A percentile compares a stretch with the other conserved stretches of the same genome.
phyloP scores from a whole-genome alignment of 2,329 filamentous ascomycete species.

The Colletotrichum euphorbiae region DNA sequence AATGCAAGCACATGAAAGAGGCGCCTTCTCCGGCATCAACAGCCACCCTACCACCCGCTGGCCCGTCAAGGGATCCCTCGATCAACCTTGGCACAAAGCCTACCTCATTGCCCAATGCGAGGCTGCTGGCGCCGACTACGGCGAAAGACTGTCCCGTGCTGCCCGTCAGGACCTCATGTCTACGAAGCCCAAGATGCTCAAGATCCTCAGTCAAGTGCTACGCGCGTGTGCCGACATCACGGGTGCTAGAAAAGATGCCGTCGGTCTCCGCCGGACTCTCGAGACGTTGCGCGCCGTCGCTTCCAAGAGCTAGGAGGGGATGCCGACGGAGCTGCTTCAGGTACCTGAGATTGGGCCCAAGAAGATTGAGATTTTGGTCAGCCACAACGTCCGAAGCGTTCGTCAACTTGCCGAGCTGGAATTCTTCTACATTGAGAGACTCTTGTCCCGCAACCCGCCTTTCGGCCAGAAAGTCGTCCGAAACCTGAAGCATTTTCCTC shows the following conservation, averaged over 20 bases:
- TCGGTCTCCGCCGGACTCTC: constrained; percentile 75
- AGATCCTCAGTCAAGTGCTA: constrained; percentile 49
- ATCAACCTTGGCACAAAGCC: constrained; percentile 76
- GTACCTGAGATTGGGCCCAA: constrained; percentile 82
- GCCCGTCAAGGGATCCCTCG: constrained; percentile 55
- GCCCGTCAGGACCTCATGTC: constrained; percentile 49
- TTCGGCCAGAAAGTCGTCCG: constrained; percentile 80
- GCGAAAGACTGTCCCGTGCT: constrained; percentile 56
- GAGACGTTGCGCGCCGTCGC: constrained; percentile 82
- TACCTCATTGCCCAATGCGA: constrained; percentile 81
- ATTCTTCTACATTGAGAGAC: constrained; percentile 78
- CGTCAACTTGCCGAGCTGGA: constrained; percentile 76
- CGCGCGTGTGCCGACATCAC: constrained; percentile 54
- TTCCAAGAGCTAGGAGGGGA: constrained; percentile 79
- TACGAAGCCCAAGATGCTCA: constrained; percentile 49
- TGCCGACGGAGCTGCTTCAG: constrained; percentile 82
- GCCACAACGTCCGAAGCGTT: constrained; percentile 77
- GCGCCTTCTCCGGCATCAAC: constrained; percentile 54
- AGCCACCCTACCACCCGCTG: constrained; percentile 53
- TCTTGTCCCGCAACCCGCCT: constrained; percentile 83
- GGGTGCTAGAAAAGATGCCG: constrained; percentile 66
- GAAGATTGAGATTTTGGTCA: constrained; percentile 78
- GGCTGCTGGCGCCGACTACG: constrained; percentile 63
- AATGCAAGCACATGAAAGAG: constrained; percentile 49
- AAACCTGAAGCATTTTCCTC: constrained; percentile 76